These are phyloP conservation scores for Lumnitzera racemosa DNA, from an alignment of 345 rosid genomes.

Conservation along the genomic window DNA sequence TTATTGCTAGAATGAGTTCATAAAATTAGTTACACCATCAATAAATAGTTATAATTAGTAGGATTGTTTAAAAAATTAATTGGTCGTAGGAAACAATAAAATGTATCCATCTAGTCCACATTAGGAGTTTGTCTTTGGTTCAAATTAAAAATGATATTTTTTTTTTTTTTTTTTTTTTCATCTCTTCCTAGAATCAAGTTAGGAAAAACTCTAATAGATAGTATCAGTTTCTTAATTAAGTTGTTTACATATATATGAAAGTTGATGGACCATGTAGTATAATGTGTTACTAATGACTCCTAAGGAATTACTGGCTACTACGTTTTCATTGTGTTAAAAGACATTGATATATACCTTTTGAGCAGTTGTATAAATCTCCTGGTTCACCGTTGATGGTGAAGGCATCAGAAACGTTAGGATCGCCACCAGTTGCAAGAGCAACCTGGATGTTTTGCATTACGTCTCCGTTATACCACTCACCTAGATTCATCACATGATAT, in stretches of 20 bases:
- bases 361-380: slow-evolving; percentile 26
- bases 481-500: slow-evolving; percentile 6
- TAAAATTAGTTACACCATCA: too few relatives aligned
- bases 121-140: too few relatives aligned
- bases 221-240: too few relatives aligned
- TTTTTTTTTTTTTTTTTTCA: too few relatives aligned
- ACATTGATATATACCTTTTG: slow-evolving; percentile 8
- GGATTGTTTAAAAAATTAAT: too few relatives aligned
- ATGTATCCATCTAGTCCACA: too few relatives aligned
- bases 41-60: too few relatives aligned
- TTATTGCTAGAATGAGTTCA: neutral
- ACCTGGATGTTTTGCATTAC: slow-evolving; percentile 16
- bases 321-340: neutral
- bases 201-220: too few relatives aligned
- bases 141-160: too few relatives aligned
- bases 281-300: neutral
- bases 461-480: slow-evolving; percentile 27
- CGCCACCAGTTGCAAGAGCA: slow-evolving; percentile 13
- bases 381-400: slow-evolving; percentile 36
- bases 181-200: too few relatives aligned
- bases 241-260: too few relatives aligned
- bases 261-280: neutral
- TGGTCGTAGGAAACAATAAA: too few relatives aligned
- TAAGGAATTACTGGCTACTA: neutral
- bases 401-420: slow-evolving; percentile 13